Percentiles rank a stretch among this genome's conserved stretches.
Evolutionary conservation across 345 rosid genomes (phyloP).

Genomic region (Noccaea caerulescens): DNA sequence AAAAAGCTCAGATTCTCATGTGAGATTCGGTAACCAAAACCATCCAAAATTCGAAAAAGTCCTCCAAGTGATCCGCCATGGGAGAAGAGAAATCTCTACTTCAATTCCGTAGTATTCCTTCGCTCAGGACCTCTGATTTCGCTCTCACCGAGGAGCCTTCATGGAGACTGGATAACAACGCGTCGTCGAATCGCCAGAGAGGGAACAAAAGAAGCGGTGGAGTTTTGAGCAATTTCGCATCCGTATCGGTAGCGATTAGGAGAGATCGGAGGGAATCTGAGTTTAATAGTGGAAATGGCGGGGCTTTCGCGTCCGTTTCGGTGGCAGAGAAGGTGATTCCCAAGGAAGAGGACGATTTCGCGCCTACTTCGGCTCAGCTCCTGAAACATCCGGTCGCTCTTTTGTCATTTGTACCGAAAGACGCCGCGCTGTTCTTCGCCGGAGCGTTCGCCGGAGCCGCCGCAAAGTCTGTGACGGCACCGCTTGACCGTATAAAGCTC

Average conservation of each 20-base stretch:
- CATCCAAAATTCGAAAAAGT: not conserved
- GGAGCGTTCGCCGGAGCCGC: constrained; percentile 90
- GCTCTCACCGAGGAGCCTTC: constrained; percentile 41
- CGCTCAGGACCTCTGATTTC: constrained; percentile 49
- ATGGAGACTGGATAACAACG: constrained; percentile 36
- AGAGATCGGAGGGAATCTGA: constrained; percentile 26
- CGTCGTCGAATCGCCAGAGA: constrained; percentile 33
- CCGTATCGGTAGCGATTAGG: constrained; percentile 31
- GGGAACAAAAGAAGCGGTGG: constrained; percentile 8
- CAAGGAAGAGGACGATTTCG: constrained; percentile 50
- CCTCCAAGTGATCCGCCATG: constrained; percentile 45
- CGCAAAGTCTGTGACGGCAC: constrained; percentile 89
- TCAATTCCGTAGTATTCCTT: constrained; percentile 48
- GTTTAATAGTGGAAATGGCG: constrained; percentile 24
- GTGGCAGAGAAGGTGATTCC: constrained; percentile 53
- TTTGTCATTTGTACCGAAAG: constrained; percentile 63
- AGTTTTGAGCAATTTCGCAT: constrained; percentile 32
- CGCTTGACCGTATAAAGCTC: constrained; percentile 91
- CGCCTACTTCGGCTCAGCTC: constrained; percentile 72
- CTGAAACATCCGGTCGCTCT: constrained; percentile 72
- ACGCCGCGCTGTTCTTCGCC: constrained; percentile 71
- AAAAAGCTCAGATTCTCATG: constrained; percentile 22
- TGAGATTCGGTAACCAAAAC: not conserved
- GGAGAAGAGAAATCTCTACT: constrained; percentile 51
- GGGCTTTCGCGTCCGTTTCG: constrained; percentile 63